Percentiles rank a stretch among this genome's conserved stretches.
Evolutionary conservation across 2,329 filamentous ascomycete species (phyloP).

Genomic region (Stagonosporopsis vannaccii): DNA sequence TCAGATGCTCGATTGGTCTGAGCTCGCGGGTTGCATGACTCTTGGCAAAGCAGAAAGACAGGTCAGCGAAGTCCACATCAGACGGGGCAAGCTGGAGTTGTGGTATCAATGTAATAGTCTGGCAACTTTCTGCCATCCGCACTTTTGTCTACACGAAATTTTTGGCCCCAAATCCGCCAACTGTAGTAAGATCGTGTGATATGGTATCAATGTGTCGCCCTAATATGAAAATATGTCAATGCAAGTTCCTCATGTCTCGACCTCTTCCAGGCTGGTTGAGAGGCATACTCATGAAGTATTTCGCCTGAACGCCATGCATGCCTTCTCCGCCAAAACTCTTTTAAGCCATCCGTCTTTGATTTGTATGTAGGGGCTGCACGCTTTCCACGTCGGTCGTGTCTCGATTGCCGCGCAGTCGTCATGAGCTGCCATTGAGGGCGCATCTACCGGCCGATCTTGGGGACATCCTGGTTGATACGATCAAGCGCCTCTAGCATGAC

Average conservation of each 20-base stretch:
- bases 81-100: background rate
- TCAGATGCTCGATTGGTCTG: background rate
- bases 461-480: slow-evolving; percentile 46
- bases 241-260: slow-evolving; percentile 9
- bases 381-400: slow-evolving; percentile 3
- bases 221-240: slow-evolving; percentile 33
- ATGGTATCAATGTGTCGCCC: slow-evolving; percentile 39
- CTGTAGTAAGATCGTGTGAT: slow-evolving; percentile 10
- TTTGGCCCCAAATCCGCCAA: slow-evolving; percentile 14
- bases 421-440: background rate
- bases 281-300: slow-evolving; percentile 29
- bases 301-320: slow-evolving; percentile 32
- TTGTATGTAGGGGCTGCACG: background rate
- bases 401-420: slow-evolving; percentile 1
- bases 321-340: slow-evolving; percentile 14
- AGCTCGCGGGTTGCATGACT: background rate
- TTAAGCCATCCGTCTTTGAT: background rate
- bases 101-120: slow-evolving; percentile 8
- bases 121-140: slow-evolving; percentile 4
- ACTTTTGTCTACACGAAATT: slow-evolving; percentile 23
- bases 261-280: slow-evolving; percentile 12
- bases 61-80: background rate
- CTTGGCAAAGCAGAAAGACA: background rate
- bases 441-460: slow-evolving; percentile 41
- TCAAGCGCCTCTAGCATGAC: slow-evolving; percentile 84